These are phyloP conservation scores for Astrephomene gubernaculifera DNA, from an alignment of 139 green algal species.

Conservation along the genomic window DNA sequence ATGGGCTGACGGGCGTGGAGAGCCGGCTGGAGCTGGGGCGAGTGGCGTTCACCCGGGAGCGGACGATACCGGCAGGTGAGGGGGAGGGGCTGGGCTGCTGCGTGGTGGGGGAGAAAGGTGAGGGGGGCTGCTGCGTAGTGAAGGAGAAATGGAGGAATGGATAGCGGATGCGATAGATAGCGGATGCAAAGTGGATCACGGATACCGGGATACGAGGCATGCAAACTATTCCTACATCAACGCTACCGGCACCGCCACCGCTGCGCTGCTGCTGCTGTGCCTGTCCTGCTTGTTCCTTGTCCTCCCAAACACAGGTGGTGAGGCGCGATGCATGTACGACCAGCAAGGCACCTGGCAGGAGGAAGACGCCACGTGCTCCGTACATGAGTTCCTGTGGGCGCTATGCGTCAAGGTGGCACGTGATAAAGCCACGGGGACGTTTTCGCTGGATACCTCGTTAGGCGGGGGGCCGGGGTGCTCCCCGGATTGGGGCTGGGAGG, in stretches of 20 bases:
- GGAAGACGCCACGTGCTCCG: slow-evolving; percentile 37
- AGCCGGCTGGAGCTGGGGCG: background rate
- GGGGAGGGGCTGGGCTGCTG: too few species aligned
- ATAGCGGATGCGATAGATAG: too few species aligned
- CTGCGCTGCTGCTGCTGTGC: too few species aligned
- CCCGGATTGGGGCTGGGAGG: slow-evolving; percentile 8
- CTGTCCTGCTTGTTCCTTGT: too few species aligned
- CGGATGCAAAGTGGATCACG: too few species aligned
- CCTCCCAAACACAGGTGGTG: slow-evolving; percentile 33
- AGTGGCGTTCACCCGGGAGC: slow-evolving; percentile 10
- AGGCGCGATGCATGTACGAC: slow-evolving; percentile 36
- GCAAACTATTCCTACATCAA: too few species aligned
- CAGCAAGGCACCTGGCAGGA: slow-evolving; percentile 28
- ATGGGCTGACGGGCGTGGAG: background rate
- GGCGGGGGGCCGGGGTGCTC: slow-evolving; percentile 22
- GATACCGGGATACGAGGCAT: too few species aligned
- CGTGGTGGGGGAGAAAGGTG: too few species aligned
- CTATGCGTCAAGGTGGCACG: slow-evolving; percentile 39
- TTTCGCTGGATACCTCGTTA: background rate
- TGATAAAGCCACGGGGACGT: background rate
- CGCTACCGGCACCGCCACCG: too few species aligned
- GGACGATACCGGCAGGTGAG: slow-evolving; percentile 8
- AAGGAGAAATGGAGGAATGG: too few species aligned
- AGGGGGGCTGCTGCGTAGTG: too few species aligned
- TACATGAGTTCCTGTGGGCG: slow-evolving; percentile 25